phyloP scores from a whole-genome alignment of 306 rosid species.

The Ceratonia siliqua region DNA sequence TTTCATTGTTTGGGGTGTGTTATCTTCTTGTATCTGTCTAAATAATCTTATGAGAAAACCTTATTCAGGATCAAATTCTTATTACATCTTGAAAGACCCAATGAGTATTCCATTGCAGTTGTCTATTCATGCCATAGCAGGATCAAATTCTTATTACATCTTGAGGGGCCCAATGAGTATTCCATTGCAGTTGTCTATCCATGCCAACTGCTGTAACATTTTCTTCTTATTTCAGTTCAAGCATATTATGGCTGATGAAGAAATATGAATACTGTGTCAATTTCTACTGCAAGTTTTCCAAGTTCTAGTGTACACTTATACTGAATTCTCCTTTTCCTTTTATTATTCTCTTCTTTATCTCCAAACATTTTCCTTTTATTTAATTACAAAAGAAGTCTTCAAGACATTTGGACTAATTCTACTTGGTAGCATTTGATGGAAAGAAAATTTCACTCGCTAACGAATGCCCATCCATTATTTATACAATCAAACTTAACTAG shows the following conservation, averaged over 20 bases:
- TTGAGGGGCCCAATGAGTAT: not conserved
- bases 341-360: not conserved
- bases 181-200: not conserved
- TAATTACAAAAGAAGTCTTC: not conserved
- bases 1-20: not conserved
- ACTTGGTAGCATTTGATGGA: not conserved
- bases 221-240: not conserved
- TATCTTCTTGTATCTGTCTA: not conserved
- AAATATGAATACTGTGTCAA: constrained; percentile 6
- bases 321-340: not conserved
- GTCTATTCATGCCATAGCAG: not conserved
- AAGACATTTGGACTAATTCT: not conserved
- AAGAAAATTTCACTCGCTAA: not conserved
- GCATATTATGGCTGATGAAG: not conserved
- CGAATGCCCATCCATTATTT: not conserved
- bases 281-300: constrained; percentile 11
- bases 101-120: not conserved
- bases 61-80: not conserved
- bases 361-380: not conserved
- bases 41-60: not conserved
- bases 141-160: not conserved
- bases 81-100: not conserved
- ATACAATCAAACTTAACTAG: not conserved
- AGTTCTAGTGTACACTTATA: not conserved
- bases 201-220: not conserved